These are phyloP conservation scores for Pseudopithomyces chartarum DNA, from an alignment of 2,329 filamentous ascomycete species.

Conservation along the genomic window DNA sequence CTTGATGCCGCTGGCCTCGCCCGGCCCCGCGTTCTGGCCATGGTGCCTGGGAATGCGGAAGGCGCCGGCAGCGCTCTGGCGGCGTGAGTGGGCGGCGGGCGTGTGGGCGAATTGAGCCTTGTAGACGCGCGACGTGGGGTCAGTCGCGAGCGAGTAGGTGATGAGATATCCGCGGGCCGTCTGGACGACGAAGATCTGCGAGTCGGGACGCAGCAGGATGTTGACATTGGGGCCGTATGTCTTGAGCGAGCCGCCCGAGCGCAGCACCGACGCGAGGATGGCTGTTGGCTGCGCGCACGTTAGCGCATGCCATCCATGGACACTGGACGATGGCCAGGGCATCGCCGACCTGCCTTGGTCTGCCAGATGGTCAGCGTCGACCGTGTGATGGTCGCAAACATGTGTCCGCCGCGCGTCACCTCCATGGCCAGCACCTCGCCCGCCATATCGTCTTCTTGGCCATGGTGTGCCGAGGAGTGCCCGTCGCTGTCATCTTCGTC, in stretches of 20 bases:
- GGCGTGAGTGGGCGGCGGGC: conserved; percentile 46
- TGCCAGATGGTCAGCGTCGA: conserved; percentile 95
- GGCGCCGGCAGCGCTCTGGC: conserved; percentile 54
- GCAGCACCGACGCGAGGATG: conserved; percentile 81
- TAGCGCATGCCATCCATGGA: conserved; percentile 18
- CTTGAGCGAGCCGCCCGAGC: conserved; percentile 77
- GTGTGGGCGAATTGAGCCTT: conserved; percentile 74
- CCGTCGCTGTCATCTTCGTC: conserved; percentile 17
- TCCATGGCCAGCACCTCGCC: conserved; percentile 76
- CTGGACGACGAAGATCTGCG: conserved; percentile 87
- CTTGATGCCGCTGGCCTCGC: conserved; percentile 79
- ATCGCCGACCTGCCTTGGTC: conserved; percentile 69
- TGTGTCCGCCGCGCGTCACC: conserved; percentile 77
- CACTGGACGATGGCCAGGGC: conserved; percentile 12
- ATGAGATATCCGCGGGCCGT: conserved; percentile 87
- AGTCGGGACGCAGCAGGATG: conserved; percentile 86
- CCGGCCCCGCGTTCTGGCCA: conserved; percentile 63
- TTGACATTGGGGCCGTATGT: conserved; percentile 86
- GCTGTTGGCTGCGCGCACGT: conserved; percentile 73
- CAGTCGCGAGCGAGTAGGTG: conserved; percentile 89
- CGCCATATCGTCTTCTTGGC: conserved; percentile 50
- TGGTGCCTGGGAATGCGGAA: conserved; percentile 45
- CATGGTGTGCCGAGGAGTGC: conserved; percentile 12
- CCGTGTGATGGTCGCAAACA: conserved; percentile 85
- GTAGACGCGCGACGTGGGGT: conserved; percentile 82